A percentile compares a stretch with the other conserved stretches of the same genome.
These are phyloP conservation scores for Sanghuangporus sanghuang DNA, from an alignment of 1,284 basidiomycete species.

Conservation along the genomic window DNA sequence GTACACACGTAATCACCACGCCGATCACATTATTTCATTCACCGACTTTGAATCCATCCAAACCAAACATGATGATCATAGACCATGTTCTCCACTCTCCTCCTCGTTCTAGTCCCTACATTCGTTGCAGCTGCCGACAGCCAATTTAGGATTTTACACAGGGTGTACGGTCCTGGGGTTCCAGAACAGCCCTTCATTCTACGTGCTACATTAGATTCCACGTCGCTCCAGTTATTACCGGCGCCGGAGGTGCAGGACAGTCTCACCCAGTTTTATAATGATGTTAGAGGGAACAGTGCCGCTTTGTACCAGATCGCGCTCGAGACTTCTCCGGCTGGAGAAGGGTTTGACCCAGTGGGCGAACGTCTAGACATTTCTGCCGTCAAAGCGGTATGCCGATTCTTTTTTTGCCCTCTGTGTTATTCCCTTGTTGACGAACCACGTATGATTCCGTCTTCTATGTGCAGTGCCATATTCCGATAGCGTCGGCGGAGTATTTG, in stretches of 20 bases:
- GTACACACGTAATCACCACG: too few species aligned
- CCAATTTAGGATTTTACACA: slow-evolving; percentile 33
- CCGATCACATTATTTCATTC: too few species aligned
- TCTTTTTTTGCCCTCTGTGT: neutral
- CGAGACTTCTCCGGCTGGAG: slow-evolving; percentile 41
- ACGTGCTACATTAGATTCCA: slow-evolving; percentile 32
- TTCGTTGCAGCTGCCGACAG: neutral
- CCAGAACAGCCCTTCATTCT: slow-evolving; percentile 30
- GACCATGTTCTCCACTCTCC: neutral
- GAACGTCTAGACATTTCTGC: slow-evolving; percentile 50
- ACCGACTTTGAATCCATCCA: too few species aligned
- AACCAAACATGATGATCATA: too few species aligned
- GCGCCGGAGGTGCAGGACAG: slow-evolving; percentile 28
- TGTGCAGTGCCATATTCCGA: slow-evolving; percentile 54
- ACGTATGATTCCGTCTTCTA: slow-evolving; percentile 5
- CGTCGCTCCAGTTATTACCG: slow-evolving; percentile 17
- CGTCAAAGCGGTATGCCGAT: slow-evolving; percentile 57
- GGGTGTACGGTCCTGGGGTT: slow-evolving; percentile 34
- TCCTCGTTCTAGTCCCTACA: neutral
- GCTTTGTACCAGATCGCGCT: slow-evolving; percentile 74
- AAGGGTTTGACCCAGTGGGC: slow-evolving; percentile 39
- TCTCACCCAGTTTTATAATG: slow-evolving; percentile 37
- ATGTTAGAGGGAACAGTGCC: slow-evolving; percentile 32
- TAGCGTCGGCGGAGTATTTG: slow-evolving; percentile 48
- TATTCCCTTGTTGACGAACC: slow-evolving; percentile 17